Percentiles rank a stretch among this genome's conserved stretches.
Evolutionary conservation across 192 early-diverging fungal species (phyloP).

Genomic region (Coemansia aciculifera): DNA sequence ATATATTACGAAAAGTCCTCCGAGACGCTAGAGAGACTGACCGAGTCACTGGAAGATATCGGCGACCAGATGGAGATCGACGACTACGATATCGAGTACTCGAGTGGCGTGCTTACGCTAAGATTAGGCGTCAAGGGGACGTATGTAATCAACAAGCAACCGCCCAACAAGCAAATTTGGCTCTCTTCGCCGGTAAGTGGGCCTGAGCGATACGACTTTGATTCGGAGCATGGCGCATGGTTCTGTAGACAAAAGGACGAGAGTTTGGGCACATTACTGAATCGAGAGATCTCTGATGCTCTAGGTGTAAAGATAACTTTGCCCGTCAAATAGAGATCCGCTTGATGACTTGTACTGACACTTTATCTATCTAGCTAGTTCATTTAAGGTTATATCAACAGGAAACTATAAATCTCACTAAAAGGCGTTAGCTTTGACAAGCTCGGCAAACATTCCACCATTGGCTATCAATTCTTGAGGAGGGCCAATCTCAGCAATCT

Average conservation of each 20-base stretch:
- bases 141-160: conserved; percentile 98
- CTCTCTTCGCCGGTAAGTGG: conserved; percentile 89
- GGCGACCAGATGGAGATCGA: conserved; percentile 67
- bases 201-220: conserved; percentile 84
- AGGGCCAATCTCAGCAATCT: neutral
- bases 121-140: conserved; percentile 75
- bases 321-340: conserved; percentile 38
- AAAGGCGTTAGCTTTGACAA: neutral
- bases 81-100: conserved; percentile 80
- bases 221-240: conserved; percentile 62
- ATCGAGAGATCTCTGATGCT: conserved; percentile 63
- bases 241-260: conserved; percentile 72
- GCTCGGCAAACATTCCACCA: conserved; percentile 10
- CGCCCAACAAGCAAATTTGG: conserved; percentile 98
- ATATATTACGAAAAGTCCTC: conserved; percentile 66
- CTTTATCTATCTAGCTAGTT: neutral
- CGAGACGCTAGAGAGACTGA: conserved; percentile 64
- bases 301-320: conserved; percentile 52
- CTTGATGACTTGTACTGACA: neutral
- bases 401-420: neutral
- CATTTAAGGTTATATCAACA: neutral
- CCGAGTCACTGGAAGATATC: conserved; percentile 73
- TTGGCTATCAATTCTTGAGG: conserved; percentile 26
- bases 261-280: conserved; percentile 68
- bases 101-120: conserved; percentile 87